Evolutionary conservation across 495 filamentous ascomycete genomes (phyloP).

Genomic region (Penicillium verhagenii): DNA sequence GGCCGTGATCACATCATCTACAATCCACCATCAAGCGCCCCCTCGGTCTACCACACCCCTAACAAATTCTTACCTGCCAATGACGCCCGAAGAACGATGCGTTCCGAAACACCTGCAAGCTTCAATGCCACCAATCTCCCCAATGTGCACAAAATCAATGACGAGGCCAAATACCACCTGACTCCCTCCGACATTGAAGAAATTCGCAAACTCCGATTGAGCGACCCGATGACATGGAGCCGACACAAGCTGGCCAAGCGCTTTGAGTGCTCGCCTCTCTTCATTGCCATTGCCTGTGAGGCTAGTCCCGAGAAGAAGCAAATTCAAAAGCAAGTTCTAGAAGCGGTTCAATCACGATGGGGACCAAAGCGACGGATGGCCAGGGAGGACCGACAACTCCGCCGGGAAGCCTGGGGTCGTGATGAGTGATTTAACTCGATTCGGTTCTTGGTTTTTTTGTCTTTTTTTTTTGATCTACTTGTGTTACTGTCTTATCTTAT

Average conservation of each 20-base stretch:
- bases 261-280: slow-evolving; percentile 74
- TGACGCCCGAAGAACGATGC: slow-evolving; percentile 68
- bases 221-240: slow-evolving; percentile 72
- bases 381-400: slow-evolving; percentile 68
- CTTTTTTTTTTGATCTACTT: not conserved
- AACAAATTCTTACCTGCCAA: slow-evolving; percentile 79
- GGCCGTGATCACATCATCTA: slow-evolving; percentile 71
- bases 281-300: slow-evolving; percentile 60
- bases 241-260: slow-evolving; percentile 64
- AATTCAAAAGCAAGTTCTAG: slow-evolving; percentile 53
- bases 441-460: too few relatives aligned
- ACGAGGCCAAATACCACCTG: slow-evolving; percentile 76
- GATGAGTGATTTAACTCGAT: slow-evolving; percentile 35
- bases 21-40: slow-evolving; percentile 87
- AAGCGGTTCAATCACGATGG: slow-evolving; percentile 69
- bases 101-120: slow-evolving; percentile 23
- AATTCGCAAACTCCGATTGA: slow-evolving; percentile 66
- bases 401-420: slow-evolving; percentile 58
- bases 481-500: not conserved
- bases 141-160: slow-evolving; percentile 49
- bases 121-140: slow-evolving; percentile 45
- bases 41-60: slow-evolving; percentile 83
- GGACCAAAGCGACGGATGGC: slow-evolving; percentile 68
- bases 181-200: slow-evolving; percentile 70
- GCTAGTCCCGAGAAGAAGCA: slow-evolving; percentile 48